Conservation (phyloP, 2,329 filamentous ascomycete species). For the Exophiala phaeomuriformis region DNA sequence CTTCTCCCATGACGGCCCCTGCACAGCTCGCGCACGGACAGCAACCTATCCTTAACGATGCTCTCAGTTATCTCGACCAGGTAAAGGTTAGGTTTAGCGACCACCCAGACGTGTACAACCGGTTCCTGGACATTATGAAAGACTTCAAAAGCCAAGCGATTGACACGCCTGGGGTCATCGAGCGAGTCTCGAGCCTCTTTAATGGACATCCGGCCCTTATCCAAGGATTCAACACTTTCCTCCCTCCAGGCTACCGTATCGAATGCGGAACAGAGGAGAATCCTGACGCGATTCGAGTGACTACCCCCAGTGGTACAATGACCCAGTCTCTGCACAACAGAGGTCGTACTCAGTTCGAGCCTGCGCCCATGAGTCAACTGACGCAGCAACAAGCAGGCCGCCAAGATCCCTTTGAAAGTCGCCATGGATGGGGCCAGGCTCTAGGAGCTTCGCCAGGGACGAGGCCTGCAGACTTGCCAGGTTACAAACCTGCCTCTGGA, state of each 20-base stretch:
- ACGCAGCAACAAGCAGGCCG: slow-evolving; percentile 6
- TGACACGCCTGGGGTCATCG: slow-evolving; percentile 95
- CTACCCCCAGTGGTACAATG: slow-evolving; percentile 94
- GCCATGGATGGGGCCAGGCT: slow-evolving; percentile 24
- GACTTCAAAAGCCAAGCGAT: slow-evolving; percentile 99
- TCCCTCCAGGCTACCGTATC: slow-evolving; percentile 91
- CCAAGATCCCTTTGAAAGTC: slow-evolving; percentile 22
- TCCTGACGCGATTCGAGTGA: slow-evolving; percentile 91
- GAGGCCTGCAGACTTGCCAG: slow-evolving; percentile 25
- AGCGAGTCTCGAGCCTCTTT: slow-evolving; percentile 89
- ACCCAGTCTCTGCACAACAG: slow-evolving; percentile 68
- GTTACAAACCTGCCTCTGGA: slow-evolving; percentile 12
- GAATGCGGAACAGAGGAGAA: slow-evolving; percentile 92
- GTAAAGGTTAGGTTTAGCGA: slow-evolving; percentile 98
- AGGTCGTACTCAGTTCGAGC: slow-evolving; percentile 28
- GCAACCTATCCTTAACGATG: slow-evolving; percentile 75
- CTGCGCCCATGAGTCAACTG: slow-evolving; percentile 25
- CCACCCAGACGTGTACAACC: slow-evolving; percentile 93
- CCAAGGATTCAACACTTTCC: slow-evolving; percentile 95
- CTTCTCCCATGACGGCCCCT: slow-evolving; percentile 43
- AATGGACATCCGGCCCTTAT: slow-evolving; percentile 92
- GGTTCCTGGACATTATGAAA: slow-evolving; percentile 98
- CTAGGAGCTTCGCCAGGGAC: slow-evolving; percentile 29
- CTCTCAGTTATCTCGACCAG: slow-evolving; percentile 92
- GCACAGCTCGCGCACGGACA: slow-evolving; percentile 65